Percentiles rank a stretch among this genome's conserved stretches.
Evolutionary conservation across 768 basidiomycete species (phyloP).

Genomic region (Suillus brevipes): DNA sequence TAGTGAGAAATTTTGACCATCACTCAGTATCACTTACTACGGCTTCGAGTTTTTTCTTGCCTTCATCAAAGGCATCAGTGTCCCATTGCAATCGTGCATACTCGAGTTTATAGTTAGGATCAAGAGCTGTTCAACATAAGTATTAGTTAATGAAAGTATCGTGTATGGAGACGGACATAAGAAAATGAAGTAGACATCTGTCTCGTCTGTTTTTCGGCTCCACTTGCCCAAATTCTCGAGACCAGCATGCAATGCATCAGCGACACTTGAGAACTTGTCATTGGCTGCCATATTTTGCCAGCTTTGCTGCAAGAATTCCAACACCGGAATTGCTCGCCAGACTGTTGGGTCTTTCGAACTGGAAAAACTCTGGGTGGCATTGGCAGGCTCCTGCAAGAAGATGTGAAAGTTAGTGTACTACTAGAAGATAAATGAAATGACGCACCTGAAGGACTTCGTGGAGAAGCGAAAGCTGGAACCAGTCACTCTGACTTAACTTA

Average conservation of each 20-base stretch:
- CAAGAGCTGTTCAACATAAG: neutral
- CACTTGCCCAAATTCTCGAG: too few species aligned
- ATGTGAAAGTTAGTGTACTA: neutral
- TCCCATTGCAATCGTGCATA: neutral
- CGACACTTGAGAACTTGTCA: neutral
- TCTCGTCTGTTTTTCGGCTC: too few species aligned
- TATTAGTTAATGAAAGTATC: neutral
- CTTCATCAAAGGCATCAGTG: neutral
- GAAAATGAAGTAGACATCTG: neutral
- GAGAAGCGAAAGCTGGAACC: constrained; percentile 25
- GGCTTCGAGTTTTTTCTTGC: too few species aligned
- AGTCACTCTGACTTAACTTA: constrained; percentile 20
- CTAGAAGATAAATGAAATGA: too few species aligned
- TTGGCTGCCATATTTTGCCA: neutral
- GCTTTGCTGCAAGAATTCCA: constrained; percentile 4
- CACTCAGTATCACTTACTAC: too few species aligned
- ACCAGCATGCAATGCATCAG: too few species aligned
- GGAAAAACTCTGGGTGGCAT: too few species aligned
- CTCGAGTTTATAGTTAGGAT: too few species aligned
- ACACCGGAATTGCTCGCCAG: neutral
- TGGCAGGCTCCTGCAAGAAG: neutral
- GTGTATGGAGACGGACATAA: neutral
- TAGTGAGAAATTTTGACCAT: too few species aligned
- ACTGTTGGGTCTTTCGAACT: neutral
- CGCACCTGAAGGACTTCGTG: constrained; percentile 22